Conservation (phyloP, 2,329 filamentous ascomycete species). For the Alternaria tenuissima region DNA sequence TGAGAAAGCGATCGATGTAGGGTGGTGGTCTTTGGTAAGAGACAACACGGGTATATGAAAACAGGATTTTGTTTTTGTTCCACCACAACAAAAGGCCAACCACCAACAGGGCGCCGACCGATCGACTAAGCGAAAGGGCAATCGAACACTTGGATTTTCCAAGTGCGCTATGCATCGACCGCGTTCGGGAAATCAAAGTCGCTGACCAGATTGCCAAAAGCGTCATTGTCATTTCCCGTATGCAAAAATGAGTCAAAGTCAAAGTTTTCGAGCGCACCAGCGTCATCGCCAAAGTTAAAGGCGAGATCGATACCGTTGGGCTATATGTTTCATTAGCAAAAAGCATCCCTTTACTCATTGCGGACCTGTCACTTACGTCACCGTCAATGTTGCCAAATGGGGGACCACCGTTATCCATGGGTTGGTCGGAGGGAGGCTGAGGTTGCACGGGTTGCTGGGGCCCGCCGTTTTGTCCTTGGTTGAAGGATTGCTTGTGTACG, state of each 20-base stretch:
- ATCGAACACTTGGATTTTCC: too few species aligned
- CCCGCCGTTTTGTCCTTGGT: constrained; percentile 45
- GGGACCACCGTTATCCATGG: constrained; percentile 47
- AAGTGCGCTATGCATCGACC: constrained; percentile 33
- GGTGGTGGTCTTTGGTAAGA: constrained; percentile 9
- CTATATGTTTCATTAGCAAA: constrained; percentile 32
- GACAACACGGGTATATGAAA: constrained; percentile 32
- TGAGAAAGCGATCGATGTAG: constrained; percentile 25
- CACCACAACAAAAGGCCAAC: background rate
- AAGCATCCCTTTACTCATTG: background rate
- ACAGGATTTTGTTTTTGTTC: constrained; percentile 23
- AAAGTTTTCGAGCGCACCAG: constrained; percentile 72
- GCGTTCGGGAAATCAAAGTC: constrained; percentile 49
- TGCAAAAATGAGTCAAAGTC: constrained; percentile 74
- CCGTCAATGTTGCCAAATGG: constrained; percentile 53
- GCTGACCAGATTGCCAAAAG: constrained; percentile 44
- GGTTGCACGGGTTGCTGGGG: constrained; percentile 41
- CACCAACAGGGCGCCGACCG: background rate
- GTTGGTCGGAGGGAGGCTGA: constrained; percentile 42
- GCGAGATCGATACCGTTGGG: constrained; percentile 49
- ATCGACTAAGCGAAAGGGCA: background rate
- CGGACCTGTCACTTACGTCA: constrained; percentile 41
- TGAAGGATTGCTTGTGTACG: constrained; percentile 52
- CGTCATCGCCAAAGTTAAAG: constrained; percentile 58
- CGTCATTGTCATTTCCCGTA: constrained; percentile 57